These are phyloP conservation scores for Mortierella sp. DNA, from an alignment of 371 early-diverging fungal genomes.

Conservation along the genomic window DNA sequence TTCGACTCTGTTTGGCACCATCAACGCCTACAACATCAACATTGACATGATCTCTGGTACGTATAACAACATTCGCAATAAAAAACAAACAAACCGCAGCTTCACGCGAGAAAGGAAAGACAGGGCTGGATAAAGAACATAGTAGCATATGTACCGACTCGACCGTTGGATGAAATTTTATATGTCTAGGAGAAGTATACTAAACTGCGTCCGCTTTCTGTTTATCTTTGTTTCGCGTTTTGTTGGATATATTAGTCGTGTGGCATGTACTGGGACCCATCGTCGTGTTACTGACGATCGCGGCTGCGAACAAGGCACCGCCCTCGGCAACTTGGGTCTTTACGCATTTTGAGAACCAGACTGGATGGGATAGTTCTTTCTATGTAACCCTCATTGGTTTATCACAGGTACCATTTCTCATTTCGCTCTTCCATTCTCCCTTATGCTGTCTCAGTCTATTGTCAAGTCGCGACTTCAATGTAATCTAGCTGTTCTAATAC, in stretches of 20 bases:
- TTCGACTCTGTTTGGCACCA: constrained; percentile 26
- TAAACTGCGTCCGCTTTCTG: neutral
- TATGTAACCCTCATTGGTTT: constrained; percentile 34
- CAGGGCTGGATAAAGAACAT: neutral
- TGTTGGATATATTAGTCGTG: constrained; percentile 5
- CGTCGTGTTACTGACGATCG: constrained; percentile 29
- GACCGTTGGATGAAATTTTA: neutral
- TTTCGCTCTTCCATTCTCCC: neutral
- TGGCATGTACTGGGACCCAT: constrained; percentile 41
- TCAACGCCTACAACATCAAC: constrained; percentile 27
- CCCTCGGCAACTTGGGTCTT: constrained; percentile 38
- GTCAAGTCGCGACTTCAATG: too few species aligned
- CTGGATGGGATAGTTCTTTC: constrained; percentile 26
- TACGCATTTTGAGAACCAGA: constrained; percentile 49
- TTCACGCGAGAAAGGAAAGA: neutral
- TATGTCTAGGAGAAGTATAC: neutral
- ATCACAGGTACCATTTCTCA: constrained; percentile 10
- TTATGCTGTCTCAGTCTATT: neutral
- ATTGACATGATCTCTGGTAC: constrained; percentile 33
- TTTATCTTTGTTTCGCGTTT: neutral
- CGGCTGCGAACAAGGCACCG: constrained; percentile 14
- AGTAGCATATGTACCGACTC: neutral
- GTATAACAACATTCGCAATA: neutral
- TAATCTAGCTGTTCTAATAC: too few species aligned
- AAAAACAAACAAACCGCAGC: neutral